Evolutionary conservation across 768 basidiomycete species (phyloP).

Genomic region (Mycena pura): DNA sequence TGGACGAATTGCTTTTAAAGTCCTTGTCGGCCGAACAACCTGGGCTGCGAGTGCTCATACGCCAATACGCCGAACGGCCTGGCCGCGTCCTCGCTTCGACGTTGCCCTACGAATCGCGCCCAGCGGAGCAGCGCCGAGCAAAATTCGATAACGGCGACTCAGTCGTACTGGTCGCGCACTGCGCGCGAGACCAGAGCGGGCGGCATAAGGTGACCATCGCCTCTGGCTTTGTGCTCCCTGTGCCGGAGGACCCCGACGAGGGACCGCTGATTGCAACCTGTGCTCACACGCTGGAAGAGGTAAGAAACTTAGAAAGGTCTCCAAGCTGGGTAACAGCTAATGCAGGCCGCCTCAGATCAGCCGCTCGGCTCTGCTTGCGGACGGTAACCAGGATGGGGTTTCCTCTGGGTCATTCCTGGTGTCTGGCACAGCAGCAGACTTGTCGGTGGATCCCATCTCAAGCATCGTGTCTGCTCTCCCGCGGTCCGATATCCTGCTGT

Average conservation of each 20-base stretch:
- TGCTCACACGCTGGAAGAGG: constrained; percentile 71
- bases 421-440: constrained; percentile 41
- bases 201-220: constrained; percentile 56
- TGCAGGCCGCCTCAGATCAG: constrained; percentile 40
- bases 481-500: constrained; percentile 61
- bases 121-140: constrained; percentile 36
- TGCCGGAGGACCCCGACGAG: constrained; percentile 27
- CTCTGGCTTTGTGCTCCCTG: constrained; percentile 63
- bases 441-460: constrained; percentile 47
- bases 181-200: constrained; percentile 39
- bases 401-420: constrained; percentile 53
- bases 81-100: constrained; percentile 49
- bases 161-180: constrained; percentile 61
- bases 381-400: constrained; percentile 15
- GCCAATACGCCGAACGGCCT: constrained; percentile 49
- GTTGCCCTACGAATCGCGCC: constrained; percentile 61
- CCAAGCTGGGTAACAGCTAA: constrained; percentile 10
- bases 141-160: constrained; percentile 39
- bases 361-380: constrained; percentile 38
- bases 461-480: constrained; percentile 63
- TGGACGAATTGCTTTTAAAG: constrained; percentile 3
- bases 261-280: constrained; percentile 58
- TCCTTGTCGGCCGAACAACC: not conserved
- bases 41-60: constrained; percentile 42
- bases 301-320: constrained; percentile 27